phyloP scores from a whole-genome alignment of 345 rosid species.

The Arabidopsis arenosa region DNA sequence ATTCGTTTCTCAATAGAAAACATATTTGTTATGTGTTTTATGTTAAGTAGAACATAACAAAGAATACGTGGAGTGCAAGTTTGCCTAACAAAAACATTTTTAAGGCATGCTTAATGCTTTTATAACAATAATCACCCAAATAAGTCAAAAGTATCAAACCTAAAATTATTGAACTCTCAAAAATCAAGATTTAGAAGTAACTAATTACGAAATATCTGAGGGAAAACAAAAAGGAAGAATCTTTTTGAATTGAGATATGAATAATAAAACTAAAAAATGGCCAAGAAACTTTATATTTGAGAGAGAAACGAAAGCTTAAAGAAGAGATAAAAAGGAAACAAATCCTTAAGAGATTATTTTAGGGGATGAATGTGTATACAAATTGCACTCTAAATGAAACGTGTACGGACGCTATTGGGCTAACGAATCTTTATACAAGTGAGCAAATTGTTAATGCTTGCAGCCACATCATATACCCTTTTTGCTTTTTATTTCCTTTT shows the following conservation, averaged over 20 bases:
- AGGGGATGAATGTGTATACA: slow-evolving; percentile 11
- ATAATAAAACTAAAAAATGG: slow-evolving; percentile 2
- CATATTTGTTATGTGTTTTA: slow-evolving; percentile 1
- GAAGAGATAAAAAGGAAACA: slow-evolving; percentile 37
- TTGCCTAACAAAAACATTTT: not conserved
- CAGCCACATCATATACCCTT: slow-evolving; percentile 29
- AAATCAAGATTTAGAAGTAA: not conserved
- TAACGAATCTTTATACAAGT: slow-evolving; percentile 42
- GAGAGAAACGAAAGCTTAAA: slow-evolving; percentile 29
- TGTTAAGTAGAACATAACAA: not conserved
- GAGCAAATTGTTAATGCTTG: slow-evolving; percentile 42
- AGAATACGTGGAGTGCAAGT: slow-evolving; percentile 33
- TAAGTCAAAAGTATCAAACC: not conserved
- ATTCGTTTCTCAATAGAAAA: slow-evolving; percentile 26
- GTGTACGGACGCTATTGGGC: slow-evolving; percentile 36
- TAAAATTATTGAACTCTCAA: not conserved
- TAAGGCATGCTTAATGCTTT: not conserved
- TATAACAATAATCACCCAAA: no score
- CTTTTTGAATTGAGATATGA: not conserved
- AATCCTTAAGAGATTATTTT: not conserved
- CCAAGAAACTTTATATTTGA: slow-evolving; percentile 22
- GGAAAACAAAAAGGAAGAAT: not conserved
- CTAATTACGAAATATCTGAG: slow-evolving; percentile 1
- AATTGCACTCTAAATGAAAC: slow-evolving; percentile 41
- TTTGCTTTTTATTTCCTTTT: slow-evolving; percentile 2